Base-by-base conservation (phyloP, 2,329 filamentous ascomycete genomes). In the Cladophialophora chaetospira region DNA sequence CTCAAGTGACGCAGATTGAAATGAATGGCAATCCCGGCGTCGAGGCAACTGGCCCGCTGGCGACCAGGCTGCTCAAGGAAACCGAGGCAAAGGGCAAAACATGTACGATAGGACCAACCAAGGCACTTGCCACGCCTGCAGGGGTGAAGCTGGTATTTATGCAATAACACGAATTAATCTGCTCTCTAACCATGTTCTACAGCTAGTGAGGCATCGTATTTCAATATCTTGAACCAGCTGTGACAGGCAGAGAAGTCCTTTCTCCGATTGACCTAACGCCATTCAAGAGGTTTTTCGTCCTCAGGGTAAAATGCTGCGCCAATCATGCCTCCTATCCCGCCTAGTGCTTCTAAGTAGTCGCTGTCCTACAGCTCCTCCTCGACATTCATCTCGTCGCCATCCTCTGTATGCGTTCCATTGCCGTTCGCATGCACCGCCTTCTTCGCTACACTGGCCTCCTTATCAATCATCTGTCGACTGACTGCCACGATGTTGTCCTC, bases 401-500 rank as follows among this genome's bases (percentile, higher is more conserved):
- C 73, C 5, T 40, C n/a, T 40, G 35, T 10, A 25, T 26, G 33
- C 35, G 48, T 38, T 11, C 57, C 55, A 48, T 66, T 60, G 31
- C 79, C 80, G 64, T 81, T 66, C 67, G 72, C 48, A 60, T 69
- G 50, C 63, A 73, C 54, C 58, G 88, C 81, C 75, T 87, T 87
- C 72, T 84, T 87, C 17, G 93, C 90, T 75, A 96, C 89, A 4
- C 91, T 94, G 3, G 94, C 94, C 75, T 99, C 94, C 79, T 97
- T 97, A 79, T 97, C 94, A 69, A 99, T 97, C 93, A 99, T 97
- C 75, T 97, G 94, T 72, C 93, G 83, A 64, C 91, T 95, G n/a
- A 99, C 92, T 3, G 91, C 90, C 10, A 99, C 94, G 64, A 99
- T 99, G 76, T 99, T 99, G 82, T 99, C 94, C 77, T 99, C 95